Percentiles rank a stretch among this genome's conserved stretches.
Evolutionary conservation across 2,329 filamentous ascomycete species (phyloP).

Genomic region (Aciculosporium take): DNA sequence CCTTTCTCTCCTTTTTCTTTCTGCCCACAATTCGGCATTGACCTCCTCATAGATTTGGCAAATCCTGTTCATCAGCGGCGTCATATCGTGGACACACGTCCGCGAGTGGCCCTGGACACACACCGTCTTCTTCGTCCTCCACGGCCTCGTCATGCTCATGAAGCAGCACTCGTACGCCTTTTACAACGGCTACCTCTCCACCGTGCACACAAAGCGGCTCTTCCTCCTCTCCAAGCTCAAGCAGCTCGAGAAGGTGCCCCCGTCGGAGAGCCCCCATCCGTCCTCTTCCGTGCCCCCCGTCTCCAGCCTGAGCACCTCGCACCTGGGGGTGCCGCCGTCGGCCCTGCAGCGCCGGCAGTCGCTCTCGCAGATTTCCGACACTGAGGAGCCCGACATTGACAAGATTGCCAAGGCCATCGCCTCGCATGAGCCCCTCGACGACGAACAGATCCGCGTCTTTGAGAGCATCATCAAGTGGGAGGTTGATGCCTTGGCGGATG

Average conservation of each 20-base stretch:
- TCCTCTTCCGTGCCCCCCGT: slow-evolving; percentile 27
- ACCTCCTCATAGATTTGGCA: slow-evolving; percentile 51
- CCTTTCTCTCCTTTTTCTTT: too few relatives aligned
- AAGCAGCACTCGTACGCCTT: slow-evolving; percentile 72
- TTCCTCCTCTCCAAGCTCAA: slow-evolving; percentile 35
- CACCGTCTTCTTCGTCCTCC: slow-evolving; percentile 62
- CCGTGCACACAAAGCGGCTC: slow-evolving; percentile 37
- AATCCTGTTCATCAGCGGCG: slow-evolving; percentile 42
- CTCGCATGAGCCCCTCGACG: slow-evolving; percentile 42
- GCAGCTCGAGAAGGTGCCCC: slow-evolving; percentile 40
- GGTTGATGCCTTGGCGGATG: slow-evolving; percentile 47
- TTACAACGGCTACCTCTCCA: slow-evolving; percentile 61
- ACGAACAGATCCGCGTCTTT: slow-evolving; percentile 49
- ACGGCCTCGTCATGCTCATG: slow-evolving; percentile 65
- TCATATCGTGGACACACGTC: slow-evolving; percentile 52
- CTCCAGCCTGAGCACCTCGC: slow-evolving; percentile 29
- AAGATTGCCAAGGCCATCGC: slow-evolving; percentile 48
- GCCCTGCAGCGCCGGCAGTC: slow-evolving; percentile 29
- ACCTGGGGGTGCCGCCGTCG: slow-evolving; percentile 28
- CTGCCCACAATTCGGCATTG: too few relatives aligned
- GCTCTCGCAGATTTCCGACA: slow-evolving; percentile 16
- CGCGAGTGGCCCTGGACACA: slow-evolving; percentile 75
- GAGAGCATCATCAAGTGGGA: slow-evolving; percentile 52
- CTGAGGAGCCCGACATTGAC: slow-evolving; percentile 40
- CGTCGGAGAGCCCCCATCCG: slow-evolving; percentile 28